phyloP scores from a whole-genome alignment of 2,329 filamentous ascomycete genomes.

The Stachybotrys elegans region DNA sequence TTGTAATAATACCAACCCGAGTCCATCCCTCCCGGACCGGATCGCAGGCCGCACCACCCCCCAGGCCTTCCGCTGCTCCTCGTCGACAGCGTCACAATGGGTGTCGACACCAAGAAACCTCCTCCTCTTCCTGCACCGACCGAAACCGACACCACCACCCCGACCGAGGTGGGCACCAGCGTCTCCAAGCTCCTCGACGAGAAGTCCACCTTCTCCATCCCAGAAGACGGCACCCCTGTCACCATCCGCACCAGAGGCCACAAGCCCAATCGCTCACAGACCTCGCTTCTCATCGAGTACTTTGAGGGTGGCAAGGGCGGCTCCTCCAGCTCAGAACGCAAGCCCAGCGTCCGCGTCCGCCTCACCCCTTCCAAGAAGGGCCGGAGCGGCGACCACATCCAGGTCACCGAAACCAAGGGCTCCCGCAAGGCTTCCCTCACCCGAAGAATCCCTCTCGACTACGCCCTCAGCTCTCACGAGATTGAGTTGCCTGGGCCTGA shows the following conservation, averaged over 20 bases:
- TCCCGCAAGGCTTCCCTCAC: conserved; percentile 60
- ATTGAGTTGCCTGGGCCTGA: conserved; percentile 44
- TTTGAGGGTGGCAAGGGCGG: conserved; percentile 74
- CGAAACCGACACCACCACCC: conserved; percentile 62
- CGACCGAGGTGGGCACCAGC: conserved; percentile 60
- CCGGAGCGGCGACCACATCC: conserved; percentile 71
- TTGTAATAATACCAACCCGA: too few species aligned
- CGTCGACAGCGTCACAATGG: conserved; percentile 40
- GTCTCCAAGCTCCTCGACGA: conserved; percentile 63
- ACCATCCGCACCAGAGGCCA: conserved; percentile 77
- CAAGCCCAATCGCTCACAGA: conserved; percentile 65
- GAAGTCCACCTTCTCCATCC: conserved; percentile 73
- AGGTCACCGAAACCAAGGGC: conserved; percentile 77
- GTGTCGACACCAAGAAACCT: conserved; percentile 48
- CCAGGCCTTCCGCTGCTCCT: conserved; percentile 8
- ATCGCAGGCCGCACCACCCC: too few species aligned
- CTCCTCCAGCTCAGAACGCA: conserved; percentile 54
- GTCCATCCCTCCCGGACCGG: too few species aligned
- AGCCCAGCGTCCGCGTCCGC: conserved; percentile 74
- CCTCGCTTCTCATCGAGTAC: conserved; percentile 89
- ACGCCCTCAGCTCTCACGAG: conserved; percentile 33
- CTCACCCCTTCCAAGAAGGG: conserved; percentile 73
- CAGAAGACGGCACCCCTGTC: conserved; percentile 83
- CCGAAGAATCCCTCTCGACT: conserved; percentile 49
- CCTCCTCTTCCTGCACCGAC: conserved; percentile 75